Conservation (phyloP, 2,329 filamentous ascomycete genomes). For the Sporothrix phasma region DNA sequence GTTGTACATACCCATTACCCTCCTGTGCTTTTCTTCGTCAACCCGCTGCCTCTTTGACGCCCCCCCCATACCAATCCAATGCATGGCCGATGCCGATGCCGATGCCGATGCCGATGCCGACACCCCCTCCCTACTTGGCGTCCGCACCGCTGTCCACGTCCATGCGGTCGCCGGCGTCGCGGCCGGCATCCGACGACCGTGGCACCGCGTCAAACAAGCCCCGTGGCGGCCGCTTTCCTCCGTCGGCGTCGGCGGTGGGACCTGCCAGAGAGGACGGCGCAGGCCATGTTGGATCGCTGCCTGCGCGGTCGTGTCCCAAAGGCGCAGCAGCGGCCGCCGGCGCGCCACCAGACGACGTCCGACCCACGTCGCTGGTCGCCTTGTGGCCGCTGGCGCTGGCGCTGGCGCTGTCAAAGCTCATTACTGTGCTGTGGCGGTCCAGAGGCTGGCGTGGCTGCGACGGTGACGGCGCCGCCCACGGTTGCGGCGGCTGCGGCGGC, state of each 20-base stretch:
- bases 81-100: no score
- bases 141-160: constrained; percentile 8
- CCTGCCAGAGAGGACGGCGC: constrained; percentile 18
- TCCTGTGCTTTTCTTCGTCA: neutral
- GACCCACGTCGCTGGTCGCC: constrained; percentile 16
- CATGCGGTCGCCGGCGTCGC: constrained; percentile 3
- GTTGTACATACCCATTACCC: neutral
- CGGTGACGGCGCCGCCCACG: constrained; percentile 16
- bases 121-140: neutral
- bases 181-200: neutral
- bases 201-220: constrained; percentile 9
- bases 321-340: neutral
- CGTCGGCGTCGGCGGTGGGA: constrained; percentile 30
- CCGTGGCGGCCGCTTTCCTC: constrained; percentile 35
- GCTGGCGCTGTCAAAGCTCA: constrained; percentile 20
- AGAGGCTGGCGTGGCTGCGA: constrained; percentile 20
- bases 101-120: no score
- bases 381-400: no score
- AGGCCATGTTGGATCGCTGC: neutral
- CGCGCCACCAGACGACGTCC: neutral
- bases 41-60: neutral
- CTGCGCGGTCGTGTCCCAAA: neutral
- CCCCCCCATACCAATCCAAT: neutral
- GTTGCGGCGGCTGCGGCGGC: constrained; percentile 19
- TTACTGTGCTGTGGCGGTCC: constrained; percentile 12